Conservation (phyloP, 2,329 filamentous ascomycete genomes). For the Cercospora berteroae region DNA sequence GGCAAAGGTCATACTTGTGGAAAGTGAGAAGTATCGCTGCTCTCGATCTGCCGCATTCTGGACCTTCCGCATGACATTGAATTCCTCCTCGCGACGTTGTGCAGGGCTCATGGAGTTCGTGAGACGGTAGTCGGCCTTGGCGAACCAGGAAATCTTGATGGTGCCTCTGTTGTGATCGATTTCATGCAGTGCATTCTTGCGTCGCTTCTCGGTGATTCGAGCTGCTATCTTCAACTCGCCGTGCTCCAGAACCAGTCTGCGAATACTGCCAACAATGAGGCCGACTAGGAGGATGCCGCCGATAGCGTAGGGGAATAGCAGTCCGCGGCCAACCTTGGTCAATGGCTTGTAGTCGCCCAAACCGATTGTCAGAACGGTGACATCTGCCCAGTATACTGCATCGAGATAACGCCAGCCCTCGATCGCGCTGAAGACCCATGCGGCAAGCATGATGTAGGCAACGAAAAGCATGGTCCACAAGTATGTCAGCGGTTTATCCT, state of each 20-base stretch:
- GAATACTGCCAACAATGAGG: conserved; percentile 55
- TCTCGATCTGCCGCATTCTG: conserved; percentile 44
- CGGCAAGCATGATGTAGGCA: conserved; percentile 49
- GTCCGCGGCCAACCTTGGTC: conserved; percentile 50
- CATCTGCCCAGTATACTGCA: conserved; percentile 56
- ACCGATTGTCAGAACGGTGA: conserved; percentile 56
- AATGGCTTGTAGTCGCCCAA: conserved; percentile 52
- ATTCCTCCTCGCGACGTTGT: conserved; percentile 50
- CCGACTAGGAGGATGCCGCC: conserved; percentile 56
- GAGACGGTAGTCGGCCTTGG: conserved; percentile 44
- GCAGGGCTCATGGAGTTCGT: conserved; percentile 39
- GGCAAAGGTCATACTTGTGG: conserved; percentile 41
- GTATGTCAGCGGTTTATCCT: background rate
- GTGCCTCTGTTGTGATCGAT: conserved; percentile 42
- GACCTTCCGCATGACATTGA: conserved; percentile 49
- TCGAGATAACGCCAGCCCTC: conserved; percentile 56
- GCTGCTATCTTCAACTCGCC: conserved; percentile 53
- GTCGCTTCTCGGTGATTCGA: conserved; percentile 50
- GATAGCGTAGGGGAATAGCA: conserved; percentile 56
- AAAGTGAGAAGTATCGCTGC: conserved; percentile 44
- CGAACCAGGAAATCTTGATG: conserved; percentile 45
- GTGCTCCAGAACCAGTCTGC: conserved; percentile 51
- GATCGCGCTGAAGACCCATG: conserved; percentile 48
- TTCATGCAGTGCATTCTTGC: conserved; percentile 43
- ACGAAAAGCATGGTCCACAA: conserved; percentile 51